Evolutionary conservation across 495 filamentous ascomycete species (phyloP), one percentile per base, ranked within the genome.

Genomic region (Emericellopsis terricola): DNA sequence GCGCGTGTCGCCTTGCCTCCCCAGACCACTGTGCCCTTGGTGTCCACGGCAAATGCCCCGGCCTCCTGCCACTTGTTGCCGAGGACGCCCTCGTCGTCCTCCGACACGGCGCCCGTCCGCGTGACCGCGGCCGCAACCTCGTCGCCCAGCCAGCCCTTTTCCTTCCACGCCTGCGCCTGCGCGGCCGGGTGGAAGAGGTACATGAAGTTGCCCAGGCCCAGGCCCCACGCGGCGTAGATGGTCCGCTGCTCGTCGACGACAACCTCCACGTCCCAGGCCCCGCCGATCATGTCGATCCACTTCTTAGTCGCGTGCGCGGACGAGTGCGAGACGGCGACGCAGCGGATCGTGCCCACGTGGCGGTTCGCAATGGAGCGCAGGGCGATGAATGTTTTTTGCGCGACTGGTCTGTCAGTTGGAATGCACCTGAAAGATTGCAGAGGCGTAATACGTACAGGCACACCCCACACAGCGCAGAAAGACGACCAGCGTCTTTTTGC

Each of bases 31-130:
- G 57, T 55, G 2, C 65, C 68, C 13, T 59, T 42, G 5, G 53
- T 55, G 52, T 74, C 66, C 1, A 74, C 56, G 2, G 65, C 67
- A 49, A 62, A 75, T 16, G 56, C 56, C 2, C 68, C 70, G 6
- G 57, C 48, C 33, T 59, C 66, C 50, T 75, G 69, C 69, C 70
- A 75, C 38, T 73, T 60, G 39, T 54, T 69, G n/a, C 70, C 72
- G 52, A 67, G 70, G 26, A 68, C 56, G 7, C 62, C 72, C n/a
- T 30, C 35, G 6, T 38, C 36, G 7, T 28, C 30, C 11, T 37
- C 19, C 19, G 36, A 43, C 17, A 44, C 17, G n/a, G 28, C 40
- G 1, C 43, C 48, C 3, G 43, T 56, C 28, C 43, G 41, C 38
- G 51, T 42, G 13, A 59, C 18, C 5, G 55, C 52, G 8, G 43